phyloP scores from a whole-genome alignment of 2,329 filamentous ascomycete genomes.

The Colletotrichum lini region DNA sequence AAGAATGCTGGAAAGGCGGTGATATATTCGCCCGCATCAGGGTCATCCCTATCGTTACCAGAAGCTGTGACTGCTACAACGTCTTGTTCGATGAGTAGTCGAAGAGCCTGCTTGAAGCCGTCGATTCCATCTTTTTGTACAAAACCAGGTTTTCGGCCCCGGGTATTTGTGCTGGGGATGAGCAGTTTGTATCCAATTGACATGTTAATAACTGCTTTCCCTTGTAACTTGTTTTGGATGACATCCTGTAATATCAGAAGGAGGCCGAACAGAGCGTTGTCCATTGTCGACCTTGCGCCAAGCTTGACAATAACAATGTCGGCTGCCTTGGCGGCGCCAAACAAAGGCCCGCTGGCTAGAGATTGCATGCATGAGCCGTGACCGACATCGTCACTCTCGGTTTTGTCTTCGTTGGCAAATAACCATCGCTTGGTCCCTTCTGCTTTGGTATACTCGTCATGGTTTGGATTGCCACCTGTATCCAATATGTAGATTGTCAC shows the following conservation, averaged over 20 bases:
- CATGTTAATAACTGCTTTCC: not conserved
- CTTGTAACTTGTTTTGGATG: not conserved
- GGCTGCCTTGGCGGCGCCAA: not conserved
- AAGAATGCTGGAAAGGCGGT: not conserved
- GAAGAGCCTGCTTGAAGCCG: not conserved
- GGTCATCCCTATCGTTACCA: not conserved
- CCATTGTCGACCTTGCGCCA: rapidly evolving
- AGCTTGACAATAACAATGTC: not conserved
- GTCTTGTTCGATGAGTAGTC: not conserved
- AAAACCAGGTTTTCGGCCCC: not conserved
- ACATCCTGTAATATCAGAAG: not conserved
- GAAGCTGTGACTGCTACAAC: not conserved
- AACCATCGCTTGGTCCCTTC: not conserved
- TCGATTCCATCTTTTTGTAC: not conserved
- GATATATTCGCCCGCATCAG: not conserved
- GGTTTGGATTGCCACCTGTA: not conserved
- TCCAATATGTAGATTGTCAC: not conserved
- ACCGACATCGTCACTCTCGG: not conserved
- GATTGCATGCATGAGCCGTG: not conserved
- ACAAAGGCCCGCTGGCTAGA: not conserved
- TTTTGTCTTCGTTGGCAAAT: not conserved
- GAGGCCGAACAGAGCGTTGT: not conserved
- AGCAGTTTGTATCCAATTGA: not conserved
- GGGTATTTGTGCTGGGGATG: not conserved
- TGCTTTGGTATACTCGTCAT: not conserved